A percentile compares a stretch with the other conserved stretches of the same genome.
These are phyloP conservation scores for Annona squamosa DNA, from an alignment of 164 flowering plant genomes.

Conservation along the genomic window DNA sequence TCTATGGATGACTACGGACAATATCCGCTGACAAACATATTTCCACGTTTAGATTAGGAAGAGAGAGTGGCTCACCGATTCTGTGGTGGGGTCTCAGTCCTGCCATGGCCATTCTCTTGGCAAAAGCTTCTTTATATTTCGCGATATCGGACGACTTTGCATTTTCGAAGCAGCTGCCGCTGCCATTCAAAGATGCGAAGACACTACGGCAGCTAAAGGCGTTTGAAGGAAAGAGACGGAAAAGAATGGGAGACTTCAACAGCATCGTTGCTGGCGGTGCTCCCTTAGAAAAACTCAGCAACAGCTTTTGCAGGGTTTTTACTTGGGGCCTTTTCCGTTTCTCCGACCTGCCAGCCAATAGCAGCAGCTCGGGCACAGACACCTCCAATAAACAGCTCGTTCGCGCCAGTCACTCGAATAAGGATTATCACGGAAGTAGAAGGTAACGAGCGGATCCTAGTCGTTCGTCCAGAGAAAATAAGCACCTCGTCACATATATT, in stretches of 20 bases:
- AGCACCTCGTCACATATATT: too few species aligned
- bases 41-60: neutral
- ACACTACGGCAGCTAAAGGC: neutral
- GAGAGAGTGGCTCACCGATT: conserved; percentile 37
- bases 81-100: conserved; percentile 78
- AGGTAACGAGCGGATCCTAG: too few species aligned
- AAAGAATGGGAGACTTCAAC: conserved; percentile 3
- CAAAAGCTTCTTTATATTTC: conserved; percentile 39
- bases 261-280: neutral
- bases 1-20: neutral
- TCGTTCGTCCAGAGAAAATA: too few species aligned
- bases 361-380: neutral
- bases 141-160: conserved; percentile 19
- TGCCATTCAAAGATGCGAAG: neutral
- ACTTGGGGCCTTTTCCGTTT: neutral
- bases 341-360: neutral
- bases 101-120: conserved; percentile 65
- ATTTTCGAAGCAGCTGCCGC: neutral
- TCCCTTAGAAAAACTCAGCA: neutral
- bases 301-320: neutral
- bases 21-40: too few species aligned
- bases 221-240: neutral
- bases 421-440: too few species aligned
- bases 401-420: too few species aligned
- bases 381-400: too few species aligned